Conservation (phyloP, 176 grass and related monocot genomes). For the Oryza longistaminata region DNA sequence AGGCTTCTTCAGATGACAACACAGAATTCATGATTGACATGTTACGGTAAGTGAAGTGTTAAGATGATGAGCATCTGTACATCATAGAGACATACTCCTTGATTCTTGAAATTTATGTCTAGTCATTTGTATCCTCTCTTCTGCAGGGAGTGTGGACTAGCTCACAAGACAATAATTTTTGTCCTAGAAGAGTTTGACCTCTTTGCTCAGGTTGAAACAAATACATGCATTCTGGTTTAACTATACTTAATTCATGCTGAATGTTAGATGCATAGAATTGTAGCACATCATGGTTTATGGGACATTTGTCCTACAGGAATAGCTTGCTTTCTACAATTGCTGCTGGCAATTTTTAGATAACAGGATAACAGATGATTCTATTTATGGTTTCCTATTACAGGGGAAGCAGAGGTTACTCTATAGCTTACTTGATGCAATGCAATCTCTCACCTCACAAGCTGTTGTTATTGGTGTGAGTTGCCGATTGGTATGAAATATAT, state of each 20-base stretch:
- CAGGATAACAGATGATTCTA: neutral
- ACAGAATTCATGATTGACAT: conserved; percentile 90
- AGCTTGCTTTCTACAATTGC: neutral
- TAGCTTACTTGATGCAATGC: conserved; percentile 90
- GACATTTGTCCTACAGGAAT: conserved; percentile 7
- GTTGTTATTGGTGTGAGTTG: conserved; percentile 94
- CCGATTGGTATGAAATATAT: conserved; percentile 60
- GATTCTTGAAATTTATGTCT: neutral
- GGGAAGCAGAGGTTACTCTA: conserved; percentile 96
- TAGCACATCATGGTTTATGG: neutral
- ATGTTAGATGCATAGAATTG: conserved; percentile 6
- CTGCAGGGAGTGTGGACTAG: conserved; percentile 80
- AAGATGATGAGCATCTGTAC: conserved; percentile 11
- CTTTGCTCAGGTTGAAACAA: conserved; percentile 77
- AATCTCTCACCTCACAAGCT: conserved; percentile 85
- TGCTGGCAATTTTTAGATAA: conserved; percentile 9
- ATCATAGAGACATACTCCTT: conserved; percentile 1
- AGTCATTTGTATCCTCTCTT: conserved; percentile 40
- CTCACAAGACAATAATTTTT: conserved; percentile 82
- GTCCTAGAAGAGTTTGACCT: conserved; percentile 90
- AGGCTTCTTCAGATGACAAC: conserved; percentile 98
- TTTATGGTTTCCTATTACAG: conserved; percentile 49
- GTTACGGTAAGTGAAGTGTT: conserved; percentile 55
- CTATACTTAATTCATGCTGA: conserved; percentile 12
- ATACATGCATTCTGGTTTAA: conserved; percentile 33